Percentiles rank a stretch among this genome's conserved stretches.
Evolutionary conservation across 139 green algal genomes (phyloP).

Genomic region (Zygnema circumcarinatum): DNA sequence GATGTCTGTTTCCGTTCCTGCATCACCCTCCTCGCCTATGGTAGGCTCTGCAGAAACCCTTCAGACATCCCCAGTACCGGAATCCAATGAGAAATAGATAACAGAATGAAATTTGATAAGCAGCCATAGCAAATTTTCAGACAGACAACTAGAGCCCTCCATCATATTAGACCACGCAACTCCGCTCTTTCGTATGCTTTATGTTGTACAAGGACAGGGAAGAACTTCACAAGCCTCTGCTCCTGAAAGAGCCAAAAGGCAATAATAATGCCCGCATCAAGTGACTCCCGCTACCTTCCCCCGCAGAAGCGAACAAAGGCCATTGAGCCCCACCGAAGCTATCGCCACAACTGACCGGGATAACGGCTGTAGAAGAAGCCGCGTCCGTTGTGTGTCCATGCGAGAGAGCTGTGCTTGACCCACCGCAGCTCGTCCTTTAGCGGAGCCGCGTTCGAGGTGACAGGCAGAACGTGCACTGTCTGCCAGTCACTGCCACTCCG

Average conservation of each 20-base stretch:
- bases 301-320: too few species aligned
- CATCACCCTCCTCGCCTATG: conserved; percentile 55
- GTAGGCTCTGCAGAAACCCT: conserved; percentile 20
- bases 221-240: too few species aligned
- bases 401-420: conserved; percentile 83
- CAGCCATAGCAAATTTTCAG: too few species aligned
- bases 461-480: conserved; percentile 42
- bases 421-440: conserved; percentile 78
- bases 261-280: too few species aligned
- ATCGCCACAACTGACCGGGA: neutral
- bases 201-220: too few species aligned
- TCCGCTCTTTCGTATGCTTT: too few species aligned
- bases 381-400: conserved; percentile 88
- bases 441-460: conserved; percentile 58
- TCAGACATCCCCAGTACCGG: neutral
- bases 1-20: conserved; percentile 84
- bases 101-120: neutral
- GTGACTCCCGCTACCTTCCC: too few species aligned
- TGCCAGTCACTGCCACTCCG: conserved; percentile 71
- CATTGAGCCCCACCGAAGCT: neutral
- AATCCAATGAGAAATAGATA: neutral
- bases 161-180: too few species aligned
- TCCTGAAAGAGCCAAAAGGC: too few species aligned
- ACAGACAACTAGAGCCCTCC: too few species aligned
- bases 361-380: conserved; percentile 94